Base-by-base conservation (phyloP, 2,329 filamentous ascomycete species). In the Fusarium paranaense region DNA sequence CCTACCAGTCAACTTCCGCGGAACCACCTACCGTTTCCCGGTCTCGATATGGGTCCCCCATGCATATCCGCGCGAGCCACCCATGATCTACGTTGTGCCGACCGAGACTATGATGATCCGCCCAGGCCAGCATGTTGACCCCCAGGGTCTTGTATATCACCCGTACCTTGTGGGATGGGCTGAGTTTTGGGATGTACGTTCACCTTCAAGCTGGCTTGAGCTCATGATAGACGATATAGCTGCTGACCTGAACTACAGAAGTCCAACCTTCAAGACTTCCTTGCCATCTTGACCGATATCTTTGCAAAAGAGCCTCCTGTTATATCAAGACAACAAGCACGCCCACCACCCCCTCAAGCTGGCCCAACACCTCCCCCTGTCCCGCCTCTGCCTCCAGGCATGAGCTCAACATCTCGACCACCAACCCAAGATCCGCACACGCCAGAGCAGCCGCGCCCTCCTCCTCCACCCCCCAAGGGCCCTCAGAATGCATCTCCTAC, bases 301-400 rank as follows among this genome's bases (percentile, higher is more conserved):
- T 99, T 99, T 80, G 93, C 95, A 40, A 97, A 97, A 83, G 97
- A 99, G 79, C 97, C 97, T 10, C 97, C 97, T 0, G 94, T 98
- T 5, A 91, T 97, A 69, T 91, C 95, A 37, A 92, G 91, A 75
- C 91, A 91, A 73, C 87, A 88, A 78, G 85, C 87, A 52, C 82
- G 82, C n/a, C 80, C 82, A 25, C 81, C 76, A 66, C 80, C 69
- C 64, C 79, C 74, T 37, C 74, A 72, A 64, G 70, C 76, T 20
- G 71, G 80, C 56, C 84, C 79, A 32, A 84, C 86, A 66, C 90
- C 91, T 58, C 93, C 93, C 35, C 91, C 92, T 14, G 83, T 93
- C n/a, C 93, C 93, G 68, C 93, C 93, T 63, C 86, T 93, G 20
- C 94, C 93, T 10, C 90, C 90, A 30, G 91, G 93, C 77, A 85